Conservation (phyloP, 1,139 yeast species). For the Entelexis paramagnoliae region DNA sequence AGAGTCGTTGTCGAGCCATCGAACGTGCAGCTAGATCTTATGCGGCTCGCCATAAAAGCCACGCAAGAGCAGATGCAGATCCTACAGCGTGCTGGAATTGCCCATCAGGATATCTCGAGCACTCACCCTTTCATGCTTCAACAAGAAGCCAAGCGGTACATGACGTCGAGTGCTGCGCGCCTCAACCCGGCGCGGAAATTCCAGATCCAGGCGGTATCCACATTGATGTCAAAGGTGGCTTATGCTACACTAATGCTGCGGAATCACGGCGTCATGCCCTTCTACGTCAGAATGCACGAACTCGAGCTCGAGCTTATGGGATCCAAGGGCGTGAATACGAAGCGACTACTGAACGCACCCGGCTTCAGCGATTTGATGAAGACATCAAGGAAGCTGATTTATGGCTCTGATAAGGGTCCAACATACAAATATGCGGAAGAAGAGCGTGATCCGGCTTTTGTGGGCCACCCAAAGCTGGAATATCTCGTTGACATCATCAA, state of each 20-base stretch:
- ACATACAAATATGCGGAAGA: slow-evolving; percentile 12
- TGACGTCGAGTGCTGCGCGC: slow-evolving; percentile 24
- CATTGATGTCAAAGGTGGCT: slow-evolving; percentile 62
- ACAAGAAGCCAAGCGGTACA: slow-evolving; percentile 49
- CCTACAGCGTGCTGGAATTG: slow-evolving; percentile 54
- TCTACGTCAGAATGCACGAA: slow-evolving; percentile 37
- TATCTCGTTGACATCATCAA: slow-evolving; percentile 48
- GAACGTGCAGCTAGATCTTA: slow-evolving; percentile 44
- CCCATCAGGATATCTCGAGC: slow-evolving; percentile 53
- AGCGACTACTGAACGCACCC: slow-evolving; percentile 43
- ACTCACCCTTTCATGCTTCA: slow-evolving; percentile 45
- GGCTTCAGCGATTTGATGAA: slow-evolving; percentile 39
- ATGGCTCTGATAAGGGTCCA: slow-evolving; percentile 17
- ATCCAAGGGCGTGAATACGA: slow-evolving; percentile 26
- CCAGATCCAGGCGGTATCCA: slow-evolving; percentile 31
- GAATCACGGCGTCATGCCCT: slow-evolving; percentile 73
- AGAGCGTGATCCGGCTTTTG: slow-evolving; percentile 26
- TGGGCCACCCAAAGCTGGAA: slow-evolving; percentile 71
- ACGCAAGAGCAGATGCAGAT: slow-evolving; percentile 52
- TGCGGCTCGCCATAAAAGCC: slow-evolving; percentile 48
- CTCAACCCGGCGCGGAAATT: slow-evolving; percentile 24
- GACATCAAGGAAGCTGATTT: slow-evolving; percentile 39
- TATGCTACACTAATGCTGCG: slow-evolving; percentile 44
- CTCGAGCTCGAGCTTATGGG: slow-evolving; percentile 19
- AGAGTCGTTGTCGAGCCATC: slow-evolving; percentile 47